Conservation (phyloP, 1,139 yeast genomes). For the Candida anutae region DNA sequence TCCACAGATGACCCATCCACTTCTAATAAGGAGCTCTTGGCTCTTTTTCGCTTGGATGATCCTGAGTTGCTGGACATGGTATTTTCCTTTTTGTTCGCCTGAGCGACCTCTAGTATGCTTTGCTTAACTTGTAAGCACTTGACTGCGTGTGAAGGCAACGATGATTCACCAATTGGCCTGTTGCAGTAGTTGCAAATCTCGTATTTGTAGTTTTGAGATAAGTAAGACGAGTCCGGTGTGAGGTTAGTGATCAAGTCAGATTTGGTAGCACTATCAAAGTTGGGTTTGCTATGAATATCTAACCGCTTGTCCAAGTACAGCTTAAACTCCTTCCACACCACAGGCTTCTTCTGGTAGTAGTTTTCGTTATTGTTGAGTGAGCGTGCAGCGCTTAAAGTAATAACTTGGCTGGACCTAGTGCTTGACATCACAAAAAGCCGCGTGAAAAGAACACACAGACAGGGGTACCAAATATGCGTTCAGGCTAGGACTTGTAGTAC, state of each 20-base stretch:
- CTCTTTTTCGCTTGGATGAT: slow-evolving; percentile 24
- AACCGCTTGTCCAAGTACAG: slow-evolving; percentile 45
- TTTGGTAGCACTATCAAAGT: slow-evolving; percentile 11
- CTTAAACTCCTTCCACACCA: slow-evolving; percentile 58
- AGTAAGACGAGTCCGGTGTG: slow-evolving; percentile 29
- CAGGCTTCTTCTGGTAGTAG: slow-evolving; percentile 10
- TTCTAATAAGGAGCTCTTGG: slow-evolving; percentile 20
- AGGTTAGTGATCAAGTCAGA: slow-evolving; percentile 13
- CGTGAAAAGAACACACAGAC: too few relatives aligned
- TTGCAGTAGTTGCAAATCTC: slow-evolving; percentile 61
- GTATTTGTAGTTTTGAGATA: slow-evolving; percentile 41
- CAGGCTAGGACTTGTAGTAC: too few relatives aligned
- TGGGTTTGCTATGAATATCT: slow-evolving; percentile 18
- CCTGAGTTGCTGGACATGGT: slow-evolving; percentile 4
- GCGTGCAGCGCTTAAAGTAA: slow-evolving; percentile 20
- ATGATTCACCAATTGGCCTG: slow-evolving; percentile 50
- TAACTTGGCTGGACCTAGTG: slow-evolving; percentile 23
- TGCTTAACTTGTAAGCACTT: slow-evolving; percentile 45
- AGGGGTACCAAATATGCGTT: too few relatives aligned
- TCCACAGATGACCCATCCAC: slow-evolving; percentile 36
- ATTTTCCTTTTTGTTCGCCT: slow-evolving; percentile 14
- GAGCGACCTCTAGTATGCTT: slow-evolving; percentile 18
- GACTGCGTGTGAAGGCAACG: slow-evolving; percentile 37
- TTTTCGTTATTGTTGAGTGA: slow-evolving; percentile 13
- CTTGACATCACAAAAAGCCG: slow-evolving; percentile 23